Percentiles rank a stretch among this genome's conserved stretches.
Evolutionary conservation across 331 rosid species (phyloP).

Genomic region (Telfairia occidentalis): DNA sequence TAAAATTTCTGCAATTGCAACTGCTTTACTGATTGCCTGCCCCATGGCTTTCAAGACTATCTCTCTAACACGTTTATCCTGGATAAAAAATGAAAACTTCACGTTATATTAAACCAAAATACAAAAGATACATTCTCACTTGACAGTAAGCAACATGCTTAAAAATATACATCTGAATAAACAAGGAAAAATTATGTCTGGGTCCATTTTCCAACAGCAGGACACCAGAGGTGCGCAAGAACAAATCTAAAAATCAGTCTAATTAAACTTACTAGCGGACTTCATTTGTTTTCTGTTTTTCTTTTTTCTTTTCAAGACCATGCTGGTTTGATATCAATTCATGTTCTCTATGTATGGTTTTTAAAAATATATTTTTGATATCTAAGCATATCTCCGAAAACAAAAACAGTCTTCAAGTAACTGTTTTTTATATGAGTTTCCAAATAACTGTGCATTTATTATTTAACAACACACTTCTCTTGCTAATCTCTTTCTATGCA

Average conservation of each 20-base stretch:
- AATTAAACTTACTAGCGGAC: background rate
- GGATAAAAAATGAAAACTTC: constrained; percentile 1
- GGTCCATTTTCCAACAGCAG: background rate
- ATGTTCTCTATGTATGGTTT: background rate
- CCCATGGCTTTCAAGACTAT: constrained; percentile 98
- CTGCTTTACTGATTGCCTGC: constrained; percentile 96
- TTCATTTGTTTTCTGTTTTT: background rate
- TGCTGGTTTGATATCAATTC: background rate
- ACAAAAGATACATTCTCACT: background rate
- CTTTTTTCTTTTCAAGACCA: background rate
- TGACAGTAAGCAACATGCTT: background rate
- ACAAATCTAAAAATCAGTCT: background rate
- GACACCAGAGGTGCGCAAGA: background rate
- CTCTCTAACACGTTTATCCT: constrained; percentile 77
- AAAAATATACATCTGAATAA: background rate
- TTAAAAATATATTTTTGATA: background rate
- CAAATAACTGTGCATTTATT: background rate
- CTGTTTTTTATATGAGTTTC: background rate
- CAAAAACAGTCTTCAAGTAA: background rate
- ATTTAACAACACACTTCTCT: background rate
- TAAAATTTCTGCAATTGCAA: constrained; percentile 77
- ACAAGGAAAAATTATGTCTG: background rate
- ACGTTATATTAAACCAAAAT: constrained; percentile 9
- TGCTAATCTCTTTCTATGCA: background rate
- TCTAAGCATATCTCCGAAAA: background rate